These are phyloP conservation scores for Termitomyces sp. DNA, from an alignment of 768 basidiomycete species.

Conservation along the genomic window DNA sequence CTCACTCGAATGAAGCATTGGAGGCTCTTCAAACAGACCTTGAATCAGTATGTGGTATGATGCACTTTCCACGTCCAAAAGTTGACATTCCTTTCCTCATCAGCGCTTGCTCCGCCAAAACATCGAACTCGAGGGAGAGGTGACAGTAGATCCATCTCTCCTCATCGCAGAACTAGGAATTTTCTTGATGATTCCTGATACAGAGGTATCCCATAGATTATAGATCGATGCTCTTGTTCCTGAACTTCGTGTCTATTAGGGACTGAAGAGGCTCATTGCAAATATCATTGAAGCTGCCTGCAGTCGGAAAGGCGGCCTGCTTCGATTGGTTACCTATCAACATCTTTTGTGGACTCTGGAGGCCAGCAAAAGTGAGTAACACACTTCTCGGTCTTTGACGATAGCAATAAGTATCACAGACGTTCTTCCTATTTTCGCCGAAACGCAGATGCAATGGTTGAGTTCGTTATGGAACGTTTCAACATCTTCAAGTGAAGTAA, in stretches of 20 bases:
- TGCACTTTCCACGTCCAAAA: background rate
- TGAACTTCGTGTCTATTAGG: background rate
- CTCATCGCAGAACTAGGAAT: constrained; percentile 33
- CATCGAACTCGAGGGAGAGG: constrained; percentile 6
- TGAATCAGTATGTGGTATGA: constrained; percentile 15
- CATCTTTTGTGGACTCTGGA: constrained; percentile 53
- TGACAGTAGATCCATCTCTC: constrained; percentile 16
- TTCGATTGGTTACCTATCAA: constrained; percentile 49
- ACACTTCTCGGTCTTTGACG: background rate
- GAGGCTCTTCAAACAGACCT: constrained; percentile 17
- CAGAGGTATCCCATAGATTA: background rate
- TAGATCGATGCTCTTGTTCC: background rate
- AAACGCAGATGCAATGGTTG: constrained; percentile 46
- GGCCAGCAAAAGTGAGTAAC: constrained; percentile 35
- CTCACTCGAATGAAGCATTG: constrained; percentile 14
- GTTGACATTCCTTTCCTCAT: background rate
- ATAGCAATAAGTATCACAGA: constrained; percentile 21
- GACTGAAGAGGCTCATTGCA: constrained; percentile 6
- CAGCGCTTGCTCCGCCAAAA: constrained; percentile 7
- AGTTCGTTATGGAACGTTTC: constrained; percentile 42
- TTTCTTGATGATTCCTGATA: constrained; percentile 17
- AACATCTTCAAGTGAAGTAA: constrained; percentile 18
- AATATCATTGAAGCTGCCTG: constrained; percentile 39
- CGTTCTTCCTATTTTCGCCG: constrained; percentile 24
- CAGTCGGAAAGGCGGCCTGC: constrained; percentile 26